Base-by-base conservation (phyloP, 306 rosid genomes). In the Corylus americana region DNA sequence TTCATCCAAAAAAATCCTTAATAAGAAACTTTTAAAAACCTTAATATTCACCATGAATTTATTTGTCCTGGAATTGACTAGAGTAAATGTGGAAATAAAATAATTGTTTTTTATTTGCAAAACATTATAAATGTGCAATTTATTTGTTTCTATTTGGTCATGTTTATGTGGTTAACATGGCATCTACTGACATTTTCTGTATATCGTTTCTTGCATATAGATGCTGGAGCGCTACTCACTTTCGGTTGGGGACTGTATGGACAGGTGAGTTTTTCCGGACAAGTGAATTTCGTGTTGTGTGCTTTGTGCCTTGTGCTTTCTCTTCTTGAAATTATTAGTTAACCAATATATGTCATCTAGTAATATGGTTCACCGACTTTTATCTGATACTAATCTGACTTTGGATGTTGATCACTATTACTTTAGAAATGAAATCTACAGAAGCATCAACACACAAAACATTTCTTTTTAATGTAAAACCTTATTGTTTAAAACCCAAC, bases 231-330 rank as follows among this genome's bases (percentile, higher is more conserved):
- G 6, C 85, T 94, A 76, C 94, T 94, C 74, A 84, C 89, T 18
- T 94, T 94, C 62, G 98, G 98, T 70, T 94, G 98, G 98, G 97
- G 98, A 74, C 87, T 94, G 20, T 91, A 94, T 78, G 98, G 98
- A 87, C 98, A 94, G 97, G 98, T 94, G 89, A 86, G 84, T 87
- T 76, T 48, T 70, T 73, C 77, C 67, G 83, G 78, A 78, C 71
- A 81, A 67, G 25, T 57, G 42, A 50, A 12, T 42, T 71, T 17
- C 57, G 11, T 64, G 35, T 14, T 64, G 18, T 20, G n/a, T 73
- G 71, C 57, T 20, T 45, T 17, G 50, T 20, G 69, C 37, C 58
- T 11, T 39, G 20, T 25, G 29, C 29, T 62, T 12, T 69, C 55
- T 42, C 64, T 44, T 51, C 25, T 17, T 35, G 62, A 45, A 55